A percentile compares a stretch with the other conserved stretches of the same genome.
Evolutionary conservation across 2,329 filamentous ascomycete species (phyloP).

Genomic region (Aspergillus tubingensis): DNA sequence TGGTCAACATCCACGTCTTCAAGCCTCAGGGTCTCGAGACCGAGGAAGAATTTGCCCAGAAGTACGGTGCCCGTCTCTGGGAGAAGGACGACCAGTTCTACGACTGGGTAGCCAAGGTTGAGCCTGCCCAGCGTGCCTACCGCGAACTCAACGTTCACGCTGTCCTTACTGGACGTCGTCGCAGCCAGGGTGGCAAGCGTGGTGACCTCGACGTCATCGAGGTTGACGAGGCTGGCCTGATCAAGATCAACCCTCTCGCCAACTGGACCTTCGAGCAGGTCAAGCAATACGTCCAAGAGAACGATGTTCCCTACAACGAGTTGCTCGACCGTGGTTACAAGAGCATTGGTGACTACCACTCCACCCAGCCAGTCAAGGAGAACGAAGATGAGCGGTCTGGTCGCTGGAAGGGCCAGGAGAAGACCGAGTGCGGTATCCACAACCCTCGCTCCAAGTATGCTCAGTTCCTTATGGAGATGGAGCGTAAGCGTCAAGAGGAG

Average conservation of each 20-base stretch:
- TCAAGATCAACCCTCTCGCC: slow-evolving; percentile 97
- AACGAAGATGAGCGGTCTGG: slow-evolving; percentile 95
- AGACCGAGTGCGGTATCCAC: slow-evolving; percentile 98
- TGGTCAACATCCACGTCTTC: slow-evolving; percentile 82
- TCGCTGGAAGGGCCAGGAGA: slow-evolving; percentile 92
- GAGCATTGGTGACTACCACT: slow-evolving; percentile 97
- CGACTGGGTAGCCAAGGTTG: slow-evolving; percentile 96
- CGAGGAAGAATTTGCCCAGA: slow-evolving; percentile 73
- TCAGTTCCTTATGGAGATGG: slow-evolving; percentile 74
- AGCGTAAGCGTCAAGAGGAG: slow-evolving; percentile 65
- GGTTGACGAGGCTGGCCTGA: slow-evolving; percentile 82
- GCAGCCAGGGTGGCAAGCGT: slow-evolving; percentile 90
- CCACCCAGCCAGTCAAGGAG: slow-evolving; percentile 83
- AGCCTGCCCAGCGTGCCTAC: slow-evolving; percentile 91
- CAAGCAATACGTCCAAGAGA: slow-evolving; percentile 78
- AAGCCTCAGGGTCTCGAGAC: slow-evolving; percentile 77
- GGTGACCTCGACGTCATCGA: slow-evolving; percentile 90
- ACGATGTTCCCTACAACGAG: slow-evolving; percentile 90
- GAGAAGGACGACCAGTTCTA: slow-evolving; percentile 85
- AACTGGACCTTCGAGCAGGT: slow-evolving; percentile 94
- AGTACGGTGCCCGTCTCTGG: slow-evolving; percentile 82
- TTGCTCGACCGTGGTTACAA: slow-evolving; percentile 95
- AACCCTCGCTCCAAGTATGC: slow-evolving; percentile 95
- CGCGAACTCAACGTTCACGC: slow-evolving; percentile 82
- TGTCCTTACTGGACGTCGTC: slow-evolving; percentile 86